Conservation (phyloP, 768 basidiomycete genomes). For the Cystoderma amianthinum region DNA sequence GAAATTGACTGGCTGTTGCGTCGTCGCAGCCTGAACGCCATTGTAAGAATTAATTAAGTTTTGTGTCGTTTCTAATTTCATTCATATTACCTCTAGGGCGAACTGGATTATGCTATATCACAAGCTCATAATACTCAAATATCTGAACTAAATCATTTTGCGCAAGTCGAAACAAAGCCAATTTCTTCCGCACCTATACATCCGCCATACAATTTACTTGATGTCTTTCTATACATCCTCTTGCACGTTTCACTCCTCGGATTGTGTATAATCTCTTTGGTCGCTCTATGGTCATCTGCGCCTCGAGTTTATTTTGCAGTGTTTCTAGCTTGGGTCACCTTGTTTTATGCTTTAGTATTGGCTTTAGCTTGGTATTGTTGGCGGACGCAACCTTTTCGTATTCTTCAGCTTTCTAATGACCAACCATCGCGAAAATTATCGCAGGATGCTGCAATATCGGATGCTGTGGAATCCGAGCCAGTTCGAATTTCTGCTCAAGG, state of each 20-base stretch:
- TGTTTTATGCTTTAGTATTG: constrained; percentile 51
- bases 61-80: not conserved
- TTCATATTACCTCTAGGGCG: constrained; percentile 40
- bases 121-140: constrained; percentile 44
- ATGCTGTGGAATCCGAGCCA: constrained; percentile 47
- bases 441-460: constrained; percentile 19
- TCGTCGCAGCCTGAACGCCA: constrained; percentile 61
- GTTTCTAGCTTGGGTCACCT: constrained; percentile 54
- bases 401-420: not conserved
- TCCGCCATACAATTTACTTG: not conserved
- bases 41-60: constrained; percentile 43
- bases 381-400: not conserved
- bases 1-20: constrained; percentile 78
- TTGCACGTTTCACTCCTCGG: constrained; percentile 55
- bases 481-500: constrained; percentile 36
- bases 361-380: constrained; percentile 47
- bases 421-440: too few relatives aligned
- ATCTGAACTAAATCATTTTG: constrained; percentile 32
- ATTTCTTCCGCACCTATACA: not conserved
- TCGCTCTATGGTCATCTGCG: constrained; percentile 52
- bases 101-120: constrained; percentile 63
- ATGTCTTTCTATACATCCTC: constrained; percentile 33
- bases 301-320: constrained; percentile 50
- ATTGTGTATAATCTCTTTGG: constrained; percentile 47
- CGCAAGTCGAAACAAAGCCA: not conserved